Conservation (phyloP, 1,139 yeast species). For the Yamadazyma triangularis region DNA sequence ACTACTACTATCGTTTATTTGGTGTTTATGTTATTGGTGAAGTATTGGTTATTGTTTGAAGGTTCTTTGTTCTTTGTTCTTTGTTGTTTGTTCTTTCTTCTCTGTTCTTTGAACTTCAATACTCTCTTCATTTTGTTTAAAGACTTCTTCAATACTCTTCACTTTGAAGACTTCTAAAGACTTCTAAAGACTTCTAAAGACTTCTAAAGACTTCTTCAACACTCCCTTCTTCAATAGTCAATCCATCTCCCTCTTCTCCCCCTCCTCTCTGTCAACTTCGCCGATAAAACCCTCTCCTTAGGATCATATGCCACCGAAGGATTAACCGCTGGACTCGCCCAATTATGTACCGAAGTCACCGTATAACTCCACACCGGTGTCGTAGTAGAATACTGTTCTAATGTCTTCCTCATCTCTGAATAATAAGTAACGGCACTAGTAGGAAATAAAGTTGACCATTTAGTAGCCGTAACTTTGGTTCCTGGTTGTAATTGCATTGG, state of each 20-base stretch:
- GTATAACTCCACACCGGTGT: slow-evolving; percentile 86
- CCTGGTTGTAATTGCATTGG: slow-evolving; percentile 89
- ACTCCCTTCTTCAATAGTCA: no score
- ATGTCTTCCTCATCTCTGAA: slow-evolving; percentile 39
- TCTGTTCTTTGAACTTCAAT: no score
- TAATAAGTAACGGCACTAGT: slow-evolving; percentile 61
- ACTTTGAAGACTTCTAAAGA: no score
- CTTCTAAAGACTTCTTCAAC: no score
- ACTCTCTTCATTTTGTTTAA: no score
- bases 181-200: no score
- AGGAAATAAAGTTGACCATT: slow-evolving; percentile 61
- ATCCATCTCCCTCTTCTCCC: no score
- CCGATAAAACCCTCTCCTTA: slow-evolving; percentile 31
- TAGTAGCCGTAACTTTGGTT: slow-evolving; percentile 56
- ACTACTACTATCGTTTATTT: no score
- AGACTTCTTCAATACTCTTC: no score
- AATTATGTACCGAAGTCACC: slow-evolving; percentile 57
- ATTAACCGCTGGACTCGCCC: slow-evolving; percentile 63
- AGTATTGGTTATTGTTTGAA: slow-evolving; percentile 2
- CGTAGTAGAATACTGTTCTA: slow-evolving; percentile 53
- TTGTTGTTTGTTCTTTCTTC: no score
- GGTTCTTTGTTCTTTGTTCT: no score
- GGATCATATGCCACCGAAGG: slow-evolving; percentile 52
- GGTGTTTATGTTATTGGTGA: neutral
- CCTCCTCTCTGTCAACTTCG: no score